A percentile compares a stretch with the other conserved stretches of the same genome.
Conservation (phyloP, 805 yeast genomes). For the Jamesozyma jinghongensis region DNA sequence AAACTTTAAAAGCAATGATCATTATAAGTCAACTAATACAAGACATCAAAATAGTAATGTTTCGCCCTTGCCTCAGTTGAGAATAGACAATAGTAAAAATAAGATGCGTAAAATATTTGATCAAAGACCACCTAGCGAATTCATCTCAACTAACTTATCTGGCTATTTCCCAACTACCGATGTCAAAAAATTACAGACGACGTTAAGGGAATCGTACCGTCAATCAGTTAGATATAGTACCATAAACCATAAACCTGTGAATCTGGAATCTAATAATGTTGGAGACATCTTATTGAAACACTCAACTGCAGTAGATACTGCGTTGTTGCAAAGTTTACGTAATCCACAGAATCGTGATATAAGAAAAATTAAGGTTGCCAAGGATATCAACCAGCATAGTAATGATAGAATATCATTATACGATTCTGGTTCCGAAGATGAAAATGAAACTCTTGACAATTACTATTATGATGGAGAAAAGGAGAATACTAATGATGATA, state of each 20-base stretch:
- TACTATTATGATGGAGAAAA: neutral
- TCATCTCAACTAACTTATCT: constrained; percentile 79
- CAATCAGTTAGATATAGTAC: constrained; percentile 51
- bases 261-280: constrained; percentile 40
- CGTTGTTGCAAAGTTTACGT: constrained; percentile 28
- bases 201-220: constrained; percentile 76
- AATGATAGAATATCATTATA: constrained; percentile 1
- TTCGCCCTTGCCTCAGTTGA: constrained; percentile 1
- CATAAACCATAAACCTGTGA: constrained; percentile 13
- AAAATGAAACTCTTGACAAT: constrained; percentile 3
- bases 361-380: constrained; percentile 30
- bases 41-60: neutral
- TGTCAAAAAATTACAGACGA: constrained; percentile 60
- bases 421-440: constrained; percentile 4
- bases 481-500: constrained; percentile 19
- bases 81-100: constrained; percentile 23
- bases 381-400: constrained; percentile 7
- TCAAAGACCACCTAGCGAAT: constrained; percentile 88
- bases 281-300: constrained; percentile 56
- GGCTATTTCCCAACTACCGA: constrained; percentile 88
- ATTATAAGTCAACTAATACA: neutral
- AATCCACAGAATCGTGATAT: neutral
- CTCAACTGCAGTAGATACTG: constrained; percentile 47
- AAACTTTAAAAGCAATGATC: neutral
- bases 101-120: constrained; percentile 47